These are phyloP conservation scores for Pseudogymnoascus sp. DNA, from an alignment of 2,329 filamentous ascomycete genomes.

Conservation along the genomic window DNA sequence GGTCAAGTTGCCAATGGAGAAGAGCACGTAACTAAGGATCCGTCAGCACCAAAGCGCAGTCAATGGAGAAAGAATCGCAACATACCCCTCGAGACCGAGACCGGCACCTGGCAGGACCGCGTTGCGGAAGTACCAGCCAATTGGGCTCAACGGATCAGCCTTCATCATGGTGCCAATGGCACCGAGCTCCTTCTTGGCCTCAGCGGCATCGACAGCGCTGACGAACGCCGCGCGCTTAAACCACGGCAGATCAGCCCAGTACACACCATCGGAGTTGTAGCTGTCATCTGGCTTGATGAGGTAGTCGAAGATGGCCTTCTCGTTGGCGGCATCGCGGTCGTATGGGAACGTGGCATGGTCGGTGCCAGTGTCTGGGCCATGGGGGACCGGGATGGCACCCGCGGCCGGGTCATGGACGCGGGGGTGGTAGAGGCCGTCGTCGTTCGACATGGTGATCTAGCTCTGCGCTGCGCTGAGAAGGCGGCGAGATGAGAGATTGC, in stretches of 20 bases:
- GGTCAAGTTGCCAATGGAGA: conserved; percentile 90
- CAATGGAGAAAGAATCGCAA: conserved; percentile 11
- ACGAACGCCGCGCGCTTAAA: conserved; percentile 67
- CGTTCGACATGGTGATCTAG: background rate
- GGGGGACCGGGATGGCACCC: conserved; percentile 23
- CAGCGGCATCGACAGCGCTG: conserved; percentile 59
- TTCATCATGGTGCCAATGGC: conserved; percentile 74
- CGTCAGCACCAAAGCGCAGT: background rate
- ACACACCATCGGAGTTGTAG: conserved; percentile 72
- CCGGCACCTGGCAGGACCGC: conserved; percentile 89
- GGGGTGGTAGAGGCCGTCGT: conserved; percentile 20
- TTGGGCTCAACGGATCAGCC: conserved; percentile 71
- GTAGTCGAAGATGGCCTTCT: conserved; percentile 62
- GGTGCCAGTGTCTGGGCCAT: conserved; percentile 27
- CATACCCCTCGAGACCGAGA: conserved; percentile 74
- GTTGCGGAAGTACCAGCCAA: conserved; percentile 83
- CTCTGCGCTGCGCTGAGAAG: background rate
- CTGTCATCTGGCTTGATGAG: conserved; percentile 83
- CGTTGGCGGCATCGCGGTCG: conserved; percentile 25
- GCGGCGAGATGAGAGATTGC: background rate
- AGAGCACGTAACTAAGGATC: conserved; percentile 68
- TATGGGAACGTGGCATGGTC: conserved; percentile 20
- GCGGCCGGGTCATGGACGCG: conserved; percentile 23
- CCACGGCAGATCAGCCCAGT: conserved; percentile 85
- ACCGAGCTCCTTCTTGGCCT: conserved; percentile 58